A percentile compares a stretch with the other conserved stretches of the same genome.
phyloP scores from a whole-genome alignment of 2,329 filamentous ascomycete genomes.

The Neonectria magnoliae region DNA sequence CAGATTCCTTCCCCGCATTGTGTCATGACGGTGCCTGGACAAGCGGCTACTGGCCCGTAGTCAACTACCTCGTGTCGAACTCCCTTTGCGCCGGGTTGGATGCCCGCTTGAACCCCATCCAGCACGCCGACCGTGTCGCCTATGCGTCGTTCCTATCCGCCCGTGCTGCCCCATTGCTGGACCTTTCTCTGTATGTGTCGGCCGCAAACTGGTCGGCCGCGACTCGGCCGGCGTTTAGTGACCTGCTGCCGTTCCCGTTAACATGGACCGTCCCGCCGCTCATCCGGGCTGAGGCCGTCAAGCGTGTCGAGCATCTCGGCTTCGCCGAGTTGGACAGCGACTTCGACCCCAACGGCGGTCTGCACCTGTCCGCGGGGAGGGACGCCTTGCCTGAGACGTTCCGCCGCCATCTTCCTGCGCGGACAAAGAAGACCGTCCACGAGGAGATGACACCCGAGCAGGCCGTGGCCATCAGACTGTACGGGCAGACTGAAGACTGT shows the following conservation, averaged over 20 bases:
- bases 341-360: conserved; percentile 51
- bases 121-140: conserved; percentile 60
- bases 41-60: conserved; percentile 70
- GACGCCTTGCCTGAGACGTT: conserved; percentile 53
- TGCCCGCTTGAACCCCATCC: conserved; percentile 49
- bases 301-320: conserved; percentile 75
- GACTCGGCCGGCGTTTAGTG: conserved; percentile 83
- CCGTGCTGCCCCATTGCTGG: conserved; percentile 80
- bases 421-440: conserved; percentile 66
- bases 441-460: conserved; percentile 75
- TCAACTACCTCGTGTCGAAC: conserved; percentile 61
- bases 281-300: conserved; percentile 75
- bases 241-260: conserved; percentile 83
- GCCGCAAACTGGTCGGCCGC: conserved; percentile 83
- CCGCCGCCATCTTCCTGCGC: conserved; percentile 49
- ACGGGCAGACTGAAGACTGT: conserved; percentile 75
- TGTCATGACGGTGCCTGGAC: conserved; percentile 62
- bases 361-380: conserved; percentile 50
- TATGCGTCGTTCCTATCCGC: conserved; percentile 77
- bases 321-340: conserved; percentile 75
- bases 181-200: conserved; percentile 90
- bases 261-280: conserved; percentile 86
- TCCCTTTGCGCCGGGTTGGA: conserved; percentile 52
- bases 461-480: conserved; percentile 78
- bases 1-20: conserved; percentile 67